Conservation (phyloP, 2,329 filamentous ascomycete species). For the Didymella segeticola region DNA sequence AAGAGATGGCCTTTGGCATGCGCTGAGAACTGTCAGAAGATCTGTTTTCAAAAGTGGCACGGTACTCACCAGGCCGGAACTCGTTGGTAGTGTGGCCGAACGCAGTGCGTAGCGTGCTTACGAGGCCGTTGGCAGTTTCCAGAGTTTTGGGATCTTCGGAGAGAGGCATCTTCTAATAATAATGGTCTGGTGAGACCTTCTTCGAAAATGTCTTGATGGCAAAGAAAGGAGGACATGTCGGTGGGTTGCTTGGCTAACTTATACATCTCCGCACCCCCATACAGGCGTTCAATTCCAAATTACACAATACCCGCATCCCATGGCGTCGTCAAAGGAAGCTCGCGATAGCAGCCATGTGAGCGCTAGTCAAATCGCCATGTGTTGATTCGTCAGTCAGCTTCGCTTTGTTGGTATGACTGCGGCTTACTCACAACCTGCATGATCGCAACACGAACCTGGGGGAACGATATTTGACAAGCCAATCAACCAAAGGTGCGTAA, state of each 20-base stretch:
- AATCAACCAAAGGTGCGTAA: neutral
- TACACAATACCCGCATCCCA: neutral
- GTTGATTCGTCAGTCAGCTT: conserved; percentile 20
- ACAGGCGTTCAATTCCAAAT: conserved; percentile 1
- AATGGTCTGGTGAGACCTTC: neutral
- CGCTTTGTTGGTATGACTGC: conserved; percentile 22
- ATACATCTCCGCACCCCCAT: neutral
- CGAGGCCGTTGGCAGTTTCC: conserved; percentile 39
- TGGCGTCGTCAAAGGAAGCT: neutral
- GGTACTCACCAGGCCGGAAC: conserved; percentile 40
- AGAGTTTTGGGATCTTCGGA: conserved; percentile 32
- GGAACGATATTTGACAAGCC: neutral
- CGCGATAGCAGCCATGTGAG: neutral
- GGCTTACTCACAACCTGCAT: conserved; percentile 34
- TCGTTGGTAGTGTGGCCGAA: conserved; percentile 29
- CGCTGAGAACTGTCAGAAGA: conserved; percentile 46
- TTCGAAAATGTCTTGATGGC: neutral
- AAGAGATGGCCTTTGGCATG: conserved; percentile 63
- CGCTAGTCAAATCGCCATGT: neutral
- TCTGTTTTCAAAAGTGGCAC: neutral
- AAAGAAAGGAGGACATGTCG: neutral
- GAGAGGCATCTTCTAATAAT: conserved; percentile 41
- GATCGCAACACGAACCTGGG: conserved; percentile 21
- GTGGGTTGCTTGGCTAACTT: neutral
- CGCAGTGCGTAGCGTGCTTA: conserved; percentile 33